A percentile compares a stretch with the other conserved stretches of the same genome.
phyloP scores from a whole-genome alignment of 495 filamentous ascomycete species.

The Ramalina intermedia region DNA sequence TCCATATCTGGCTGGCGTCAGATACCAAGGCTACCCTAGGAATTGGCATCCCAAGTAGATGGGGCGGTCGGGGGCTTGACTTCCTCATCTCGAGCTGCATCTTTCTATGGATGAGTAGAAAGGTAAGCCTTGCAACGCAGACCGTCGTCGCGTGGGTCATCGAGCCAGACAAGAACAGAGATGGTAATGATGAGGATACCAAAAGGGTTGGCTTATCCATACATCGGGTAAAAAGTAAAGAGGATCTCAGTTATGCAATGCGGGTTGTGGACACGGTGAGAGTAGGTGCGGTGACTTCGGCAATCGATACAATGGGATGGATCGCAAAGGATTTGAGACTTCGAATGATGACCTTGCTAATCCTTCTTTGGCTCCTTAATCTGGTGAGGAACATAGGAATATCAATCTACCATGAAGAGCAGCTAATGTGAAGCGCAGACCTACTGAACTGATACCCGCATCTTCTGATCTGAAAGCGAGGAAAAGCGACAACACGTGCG shows the following conservation, averaged over 20 bases:
- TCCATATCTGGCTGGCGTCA: slow-evolving; percentile 48
- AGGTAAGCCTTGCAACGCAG: slow-evolving; percentile 22
- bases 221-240: slow-evolving; percentile 1
- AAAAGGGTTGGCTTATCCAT: background rate
- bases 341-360: background rate
- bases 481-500: no score
- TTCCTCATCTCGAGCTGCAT: slow-evolving; percentile 23
- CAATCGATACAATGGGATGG: background rate
- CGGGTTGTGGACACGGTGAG: background rate
- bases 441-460: no score
- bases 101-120: slow-evolving; percentile 29
- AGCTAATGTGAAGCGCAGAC: no score
- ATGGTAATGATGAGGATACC: background rate
- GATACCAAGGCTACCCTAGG: slow-evolving; percentile 40
- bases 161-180: slow-evolving; percentile 8
- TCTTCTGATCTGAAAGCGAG: no score
- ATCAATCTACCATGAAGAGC: background rate
- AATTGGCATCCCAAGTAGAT: slow-evolving; percentile 26
- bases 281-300: background rate
- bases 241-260: background rate
- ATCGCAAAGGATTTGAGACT: background rate
- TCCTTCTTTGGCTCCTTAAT: slow-evolving; percentile 15
- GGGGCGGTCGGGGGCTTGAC: slow-evolving; percentile 15
- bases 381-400: slow-evolving; percentile 1
- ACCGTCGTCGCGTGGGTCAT: slow-evolving; percentile 28